A percentile compares a stretch with the other conserved stretches of the same genome.
Evolutionary conservation across 352 stramenopile genomes (phyloP).

Genomic region (Globisporangium megalacanthum): DNA sequence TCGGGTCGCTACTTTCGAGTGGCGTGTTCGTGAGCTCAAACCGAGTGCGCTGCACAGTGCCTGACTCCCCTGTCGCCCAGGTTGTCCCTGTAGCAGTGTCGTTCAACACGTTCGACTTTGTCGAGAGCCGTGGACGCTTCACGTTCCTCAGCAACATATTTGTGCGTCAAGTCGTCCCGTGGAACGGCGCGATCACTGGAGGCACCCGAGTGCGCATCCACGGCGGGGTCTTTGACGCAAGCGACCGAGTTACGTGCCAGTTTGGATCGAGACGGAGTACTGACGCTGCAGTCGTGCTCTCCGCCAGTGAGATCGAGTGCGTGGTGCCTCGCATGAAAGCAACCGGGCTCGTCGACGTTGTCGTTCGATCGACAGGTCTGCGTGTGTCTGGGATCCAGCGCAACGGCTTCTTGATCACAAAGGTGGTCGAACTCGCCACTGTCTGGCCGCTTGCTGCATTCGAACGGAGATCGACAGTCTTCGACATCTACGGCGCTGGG

Average conservation of each 20-base stretch:
- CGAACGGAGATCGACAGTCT: slow-evolving; percentile 32
- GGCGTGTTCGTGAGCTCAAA: slow-evolving; percentile 32
- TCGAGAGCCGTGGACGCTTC: slow-evolving; percentile 21
- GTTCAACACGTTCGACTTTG: slow-evolving; percentile 65
- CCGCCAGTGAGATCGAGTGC: slow-evolving; percentile 36
- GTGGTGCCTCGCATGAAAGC: slow-evolving; percentile 18
- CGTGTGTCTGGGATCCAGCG: slow-evolving; percentile 20
- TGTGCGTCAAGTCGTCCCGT: slow-evolving; percentile 32
- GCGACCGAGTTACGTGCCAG: slow-evolving; percentile 38
- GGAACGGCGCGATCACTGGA: slow-evolving; percentile 41
- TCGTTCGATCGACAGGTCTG: slow-evolving; percentile 19
- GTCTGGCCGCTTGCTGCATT: slow-evolving; percentile 39
- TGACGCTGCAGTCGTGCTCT: slow-evolving; percentile 29
- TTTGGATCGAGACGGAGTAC: slow-evolving; percentile 29
- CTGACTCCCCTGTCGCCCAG: slow-evolving; percentile 16
- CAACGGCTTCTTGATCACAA: slow-evolving; percentile 43
- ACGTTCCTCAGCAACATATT: slow-evolving; percentile 30
- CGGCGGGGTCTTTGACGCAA: slow-evolving; percentile 38
- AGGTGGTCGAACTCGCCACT: slow-evolving; percentile 22
- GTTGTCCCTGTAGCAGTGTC: slow-evolving; percentile 34
- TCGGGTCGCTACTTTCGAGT: slow-evolving; percentile 16
- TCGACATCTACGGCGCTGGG: slow-evolving; percentile 54
- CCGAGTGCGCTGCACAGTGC: slow-evolving; percentile 38
- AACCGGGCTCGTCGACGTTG: slow-evolving; percentile 22
- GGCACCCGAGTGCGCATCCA: slow-evolving; percentile 57